Evolutionary conservation across 139 green algal genomes (phyloP).

Genomic region (Chlamydomonas sp.): DNA sequence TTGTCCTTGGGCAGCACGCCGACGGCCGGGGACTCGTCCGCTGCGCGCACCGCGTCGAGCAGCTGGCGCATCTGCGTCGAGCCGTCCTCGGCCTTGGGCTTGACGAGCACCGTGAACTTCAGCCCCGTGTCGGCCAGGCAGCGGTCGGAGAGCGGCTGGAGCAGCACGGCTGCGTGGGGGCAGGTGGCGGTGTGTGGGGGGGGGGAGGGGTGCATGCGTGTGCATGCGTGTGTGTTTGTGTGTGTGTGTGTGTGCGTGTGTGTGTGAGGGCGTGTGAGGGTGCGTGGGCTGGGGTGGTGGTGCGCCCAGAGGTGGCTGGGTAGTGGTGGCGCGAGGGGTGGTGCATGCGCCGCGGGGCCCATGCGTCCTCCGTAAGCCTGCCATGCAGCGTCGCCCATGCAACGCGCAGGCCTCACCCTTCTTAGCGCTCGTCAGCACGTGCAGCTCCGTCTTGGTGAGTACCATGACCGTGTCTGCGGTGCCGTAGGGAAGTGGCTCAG

Average conservation of each 20-base stretch:
- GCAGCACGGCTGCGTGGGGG: background rate
- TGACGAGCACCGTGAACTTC: slow-evolving; percentile 54
- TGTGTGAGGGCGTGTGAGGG: too few species aligned
- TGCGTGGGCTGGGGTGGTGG: too few species aligned
- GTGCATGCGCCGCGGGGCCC: too few species aligned
- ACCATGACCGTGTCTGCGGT: slow-evolving; percentile 80
- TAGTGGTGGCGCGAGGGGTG: too few species aligned
- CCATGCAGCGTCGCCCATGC: too few species aligned
- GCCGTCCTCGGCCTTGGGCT: slow-evolving; percentile 76
- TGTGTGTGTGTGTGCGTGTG: too few species aligned
- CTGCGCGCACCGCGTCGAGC: slow-evolving; percentile 35
- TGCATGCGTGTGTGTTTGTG: too few species aligned
- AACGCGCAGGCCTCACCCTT: too few species aligned
- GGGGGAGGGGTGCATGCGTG: too few species aligned
- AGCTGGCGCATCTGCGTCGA: slow-evolving; percentile 48
- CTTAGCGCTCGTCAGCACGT: slow-evolving; percentile 79
- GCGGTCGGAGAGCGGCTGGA: slow-evolving; percentile 7
- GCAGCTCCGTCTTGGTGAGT: slow-evolving; percentile 63
- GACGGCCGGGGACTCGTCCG: slow-evolving; percentile 27
- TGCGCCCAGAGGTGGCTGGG: too few species aligned
- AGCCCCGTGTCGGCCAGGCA: slow-evolving; percentile 24
- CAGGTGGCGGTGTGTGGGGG: background rate
- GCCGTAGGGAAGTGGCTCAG: too few species aligned
- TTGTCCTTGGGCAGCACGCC: slow-evolving; percentile 71
- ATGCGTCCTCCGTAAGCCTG: too few species aligned